Percentiles rank a stretch among this genome's conserved stretches.
Evolutionary conservation across 768 basidiomycete species (phyloP).

Genomic region (Mycena haematopus): DNA sequence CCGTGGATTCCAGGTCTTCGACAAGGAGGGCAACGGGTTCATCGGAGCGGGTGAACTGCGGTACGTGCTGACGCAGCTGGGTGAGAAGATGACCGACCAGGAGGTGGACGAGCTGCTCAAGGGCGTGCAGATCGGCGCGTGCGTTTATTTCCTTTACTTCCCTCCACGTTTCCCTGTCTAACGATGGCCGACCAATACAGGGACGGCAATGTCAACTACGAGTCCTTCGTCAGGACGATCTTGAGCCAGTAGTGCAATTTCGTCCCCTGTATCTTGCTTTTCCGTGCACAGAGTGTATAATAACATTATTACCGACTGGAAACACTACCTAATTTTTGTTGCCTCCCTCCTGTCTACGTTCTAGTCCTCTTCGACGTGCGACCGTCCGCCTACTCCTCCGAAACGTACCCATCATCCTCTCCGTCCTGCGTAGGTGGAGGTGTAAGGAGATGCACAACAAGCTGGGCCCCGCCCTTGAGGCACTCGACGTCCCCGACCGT

Average conservation of each 20-base stretch:
- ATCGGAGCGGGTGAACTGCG: conserved; percentile 91
- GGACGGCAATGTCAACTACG: conserved; percentile 97
- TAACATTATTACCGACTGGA: conserved; percentile 6
- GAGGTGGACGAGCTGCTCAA: conserved; percentile 98
- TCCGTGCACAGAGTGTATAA: conserved; percentile 12
- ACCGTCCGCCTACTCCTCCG: conserved; percentile 50
- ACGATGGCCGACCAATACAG: no score
- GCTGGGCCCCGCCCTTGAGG: conserved; percentile 64
- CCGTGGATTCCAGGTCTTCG: conserved; percentile 98
- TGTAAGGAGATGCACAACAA: conserved; percentile 62
- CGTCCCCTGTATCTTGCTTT: background rate
- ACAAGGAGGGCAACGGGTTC: conserved; percentile 93
- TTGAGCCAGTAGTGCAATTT: conserved; percentile 70
- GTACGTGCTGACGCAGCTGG: conserved; percentile 94
- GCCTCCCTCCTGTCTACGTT: no score
- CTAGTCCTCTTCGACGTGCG: no score
- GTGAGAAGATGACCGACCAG: conserved; percentile 98
- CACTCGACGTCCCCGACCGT: conserved; percentile 53
- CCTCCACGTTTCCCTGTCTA: no score
- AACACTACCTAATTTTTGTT: background rate
- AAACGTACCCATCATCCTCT: conserved; percentile 63
- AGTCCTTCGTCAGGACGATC: conserved; percentile 94
- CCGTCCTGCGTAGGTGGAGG: conserved; percentile 28
- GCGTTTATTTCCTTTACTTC: no score
- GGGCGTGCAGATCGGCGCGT: conserved; percentile 86